Base-by-base conservation (phyloP, 2,329 filamentous ascomycete species). In the Aureobasidium namibiae region DNA sequence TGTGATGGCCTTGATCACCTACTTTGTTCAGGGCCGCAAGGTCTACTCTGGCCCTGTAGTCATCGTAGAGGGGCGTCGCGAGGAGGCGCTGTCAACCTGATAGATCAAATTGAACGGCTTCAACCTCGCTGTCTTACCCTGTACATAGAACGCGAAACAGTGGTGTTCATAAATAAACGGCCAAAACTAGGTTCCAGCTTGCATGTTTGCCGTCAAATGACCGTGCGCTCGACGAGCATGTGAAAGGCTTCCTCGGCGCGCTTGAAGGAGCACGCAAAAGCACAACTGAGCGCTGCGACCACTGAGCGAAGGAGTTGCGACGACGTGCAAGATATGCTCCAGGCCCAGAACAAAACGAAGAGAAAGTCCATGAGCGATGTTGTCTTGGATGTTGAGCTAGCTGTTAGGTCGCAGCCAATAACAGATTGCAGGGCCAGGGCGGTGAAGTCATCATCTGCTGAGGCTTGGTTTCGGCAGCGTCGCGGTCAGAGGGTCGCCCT, bases 21-120 rank as follows among this genome's bases (percentile, higher is more conserved):
- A 74, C 62, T 60, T 62, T 4, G 21, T 69, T 5, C 59, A 68
- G 11, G 72, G 65, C 6, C 64, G 67, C 46, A 70, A 69, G 39
- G 61, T 66, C 3, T 74, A 74, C 62, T 67, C 41, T 8, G 62
- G 60, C n/a, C 63, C 63, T 31, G 61, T 61, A 9, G 41, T 41
- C 4, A 46, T 45, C 9, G 50, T 60, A 14, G 31, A 56, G 23
- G 41, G 44, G 18, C 50, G 44, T 24, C n/a, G 33, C 14, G 50
- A 60, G 13, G 14, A 60, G 16, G 23, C 24, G 13, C 13, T 33
- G 44, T 4, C 36, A 1, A 33, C 11, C 13, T 58, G n/a, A 45
- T n/a, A 48, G 31, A n/a, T 2, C 26, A 14, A 18, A 24, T 14
- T 33, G 9, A 8, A 10, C 8, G 18, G 14, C 8, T 18, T 5